Percentiles rank a stretch among this genome's conserved stretches.
Conservation (phyloP, 179 eudicot species). For the Nepenthes alata region DNA sequence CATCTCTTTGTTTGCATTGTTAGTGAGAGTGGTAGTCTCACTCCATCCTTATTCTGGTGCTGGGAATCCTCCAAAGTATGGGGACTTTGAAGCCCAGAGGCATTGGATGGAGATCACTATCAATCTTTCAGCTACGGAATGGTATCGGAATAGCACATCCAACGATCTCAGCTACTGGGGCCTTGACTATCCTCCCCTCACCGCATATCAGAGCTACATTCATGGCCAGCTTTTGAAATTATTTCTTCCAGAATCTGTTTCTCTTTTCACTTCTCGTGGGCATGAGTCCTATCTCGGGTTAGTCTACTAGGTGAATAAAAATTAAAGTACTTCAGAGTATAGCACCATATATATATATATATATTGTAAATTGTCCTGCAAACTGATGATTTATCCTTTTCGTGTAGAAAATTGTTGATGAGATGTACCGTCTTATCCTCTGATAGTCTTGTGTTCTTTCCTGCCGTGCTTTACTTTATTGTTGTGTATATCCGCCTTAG, state of each 20-base stretch:
- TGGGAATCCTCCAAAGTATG: constrained; percentile 65
- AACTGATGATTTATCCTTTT: constrained; percentile 12
- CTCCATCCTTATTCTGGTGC: constrained; percentile 86
- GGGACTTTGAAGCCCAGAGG: constrained; percentile 96
- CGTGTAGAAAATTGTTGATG: constrained; percentile 89
- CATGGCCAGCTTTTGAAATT: constrained; percentile 55
- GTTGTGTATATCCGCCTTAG: constrained; percentile 26
- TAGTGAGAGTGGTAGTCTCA: constrained; percentile 62
- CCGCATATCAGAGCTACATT: constrained; percentile 87
- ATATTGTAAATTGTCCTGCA: constrained; percentile 2
- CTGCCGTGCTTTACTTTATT: constrained; percentile 61
- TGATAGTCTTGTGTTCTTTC: constrained; percentile 66
- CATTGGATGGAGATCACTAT: constrained; percentile 99
- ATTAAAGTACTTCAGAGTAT: too few relatives aligned
- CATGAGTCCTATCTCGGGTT: constrained; percentile 90
- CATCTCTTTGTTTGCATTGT: constrained; percentile 49
- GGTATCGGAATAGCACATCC: constrained; percentile 69
- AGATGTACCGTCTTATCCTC: constrained; percentile 86
- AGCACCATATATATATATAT: too few relatives aligned
- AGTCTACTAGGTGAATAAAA: constrained; percentile 7
- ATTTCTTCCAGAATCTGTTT: constrained; percentile 64
- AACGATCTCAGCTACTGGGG: constrained; percentile 92
- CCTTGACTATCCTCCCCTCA: constrained; percentile 93
- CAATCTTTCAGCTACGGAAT: constrained; percentile 59
- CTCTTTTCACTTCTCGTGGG: constrained; percentile 66